These are phyloP conservation scores for Tremella fuciformis DNA, from an alignment of 768 basidiomycete genomes.

Conservation along the genomic window DNA sequence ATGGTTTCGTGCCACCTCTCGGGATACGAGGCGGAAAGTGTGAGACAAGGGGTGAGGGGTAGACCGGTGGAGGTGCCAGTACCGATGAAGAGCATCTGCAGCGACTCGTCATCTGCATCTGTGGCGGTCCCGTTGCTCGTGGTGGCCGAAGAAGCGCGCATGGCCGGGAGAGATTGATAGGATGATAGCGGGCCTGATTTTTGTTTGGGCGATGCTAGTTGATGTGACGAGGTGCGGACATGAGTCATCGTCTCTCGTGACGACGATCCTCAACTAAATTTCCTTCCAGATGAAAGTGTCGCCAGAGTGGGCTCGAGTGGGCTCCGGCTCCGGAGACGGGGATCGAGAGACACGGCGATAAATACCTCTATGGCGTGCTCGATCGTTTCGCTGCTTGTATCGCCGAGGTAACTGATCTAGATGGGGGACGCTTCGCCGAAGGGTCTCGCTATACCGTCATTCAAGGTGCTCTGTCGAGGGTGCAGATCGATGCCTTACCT, in stretches of 20 bases:
- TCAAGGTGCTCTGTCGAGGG: no score
- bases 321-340: no score
- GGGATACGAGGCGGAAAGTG: constrained; percentile 55
- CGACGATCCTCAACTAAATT: no score
- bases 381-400: no score
- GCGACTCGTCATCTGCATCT: not conserved
- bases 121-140: constrained; percentile 3
- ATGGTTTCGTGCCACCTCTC: constrained; percentile 19
- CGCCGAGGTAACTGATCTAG: no score
- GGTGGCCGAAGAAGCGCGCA: constrained; percentile 9
- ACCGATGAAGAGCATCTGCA: constrained; percentile 75
- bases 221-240: constrained; percentile 2
- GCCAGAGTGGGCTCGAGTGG: no score
- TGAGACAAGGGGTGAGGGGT: constrained; percentile 67
- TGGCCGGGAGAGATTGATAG: not conserved
- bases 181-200: not conserved
- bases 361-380: no score
- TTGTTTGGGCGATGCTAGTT: constrained; percentile 1
- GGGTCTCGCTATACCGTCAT: no score
- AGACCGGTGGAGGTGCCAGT: constrained; percentile 76
- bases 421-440: no score
- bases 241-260: not conserved
- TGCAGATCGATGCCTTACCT: no score
- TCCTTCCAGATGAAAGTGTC: no score
- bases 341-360: no score